Base-by-base conservation (phyloP, 163 green algal genomes). In the Scenedesmus sp. region DNA sequence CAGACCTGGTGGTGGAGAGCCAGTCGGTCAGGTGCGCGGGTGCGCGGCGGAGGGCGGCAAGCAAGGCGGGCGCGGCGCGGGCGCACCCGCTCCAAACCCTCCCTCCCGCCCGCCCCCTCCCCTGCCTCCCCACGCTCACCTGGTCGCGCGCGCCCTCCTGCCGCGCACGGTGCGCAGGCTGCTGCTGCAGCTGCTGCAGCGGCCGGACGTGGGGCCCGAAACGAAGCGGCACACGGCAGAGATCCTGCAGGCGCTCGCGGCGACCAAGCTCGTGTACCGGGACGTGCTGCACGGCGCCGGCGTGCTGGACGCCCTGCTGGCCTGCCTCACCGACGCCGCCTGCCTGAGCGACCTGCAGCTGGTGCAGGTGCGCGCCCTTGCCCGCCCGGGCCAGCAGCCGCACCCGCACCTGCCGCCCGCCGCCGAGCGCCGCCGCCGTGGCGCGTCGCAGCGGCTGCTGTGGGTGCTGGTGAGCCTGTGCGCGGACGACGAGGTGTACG, bases 211-310 rank as follows among this genome's bases (percentile, higher is more conserved):
- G 45, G 54, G 36, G 28, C 26, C 64, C 0, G 26, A 47, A 9
- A 57, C 64, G 28, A 70, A 69, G 45, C 63, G 64, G 0, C 51
- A 77, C 75, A 67, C 44, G 9, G 64, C 54, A 28, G 64, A 56
- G 34, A 57, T 70, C 3, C 54, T 82, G 64, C 64, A 64, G 54
- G 63, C 34, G 18, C 45, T 82, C 42, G 64, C 75, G 48, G 75
- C 48, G 24, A 45, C 75, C 29, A 82, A 82, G 64, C 64, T 82
- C 20, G 75, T 77, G 56, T 82, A 82, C 64, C 57, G 60, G 20
- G 75, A 82, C 45, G 75, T 82, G 36, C 75, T 82, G 57, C 75
- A 82, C 54, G 75, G 75, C 31, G 75, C 75, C 50, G 75, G 75
- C 34, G 47, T 70, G 22, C 36, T 82, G 22, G 75, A 77, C 9